Base-by-base conservation (phyloP, 345 rosid genomes). In the Pseudoturritis turrita region DNA sequence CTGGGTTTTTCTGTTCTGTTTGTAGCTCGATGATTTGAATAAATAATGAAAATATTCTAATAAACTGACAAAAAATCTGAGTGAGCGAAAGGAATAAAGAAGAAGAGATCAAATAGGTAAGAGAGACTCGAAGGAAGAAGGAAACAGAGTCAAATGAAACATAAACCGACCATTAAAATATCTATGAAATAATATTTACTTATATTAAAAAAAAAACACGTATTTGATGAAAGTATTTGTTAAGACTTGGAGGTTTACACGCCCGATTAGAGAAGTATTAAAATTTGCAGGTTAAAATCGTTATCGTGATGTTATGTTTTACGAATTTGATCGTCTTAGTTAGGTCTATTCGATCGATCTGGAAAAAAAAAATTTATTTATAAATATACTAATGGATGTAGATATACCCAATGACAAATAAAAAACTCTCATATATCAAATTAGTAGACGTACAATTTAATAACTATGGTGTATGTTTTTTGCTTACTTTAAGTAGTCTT, bases 61-160 rank as follows among this genome's bases (percentile, higher is more conserved):
- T 37, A 19, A 45, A 26, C 7, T 49, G 43, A 37, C 19, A 57
- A n/a, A 65, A 54, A 43, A 73, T 65, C n/a, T 56, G 52, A 73
- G 60, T 73, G 44, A 18, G 9, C 0, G 23, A 44, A 44, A n/a
- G 11, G 28, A 51, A 28, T 28, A 50, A 51, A 52, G 61, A 73
- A 65, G 71, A 73, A 46, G 59, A 73, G 29, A 73, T 72, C 77
- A 63, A 72, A 54, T 44, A 33, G 70, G 57, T 44, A 53, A 52
- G 15, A 44, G 63, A 62, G 63, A 62, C 28, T 15, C n/a, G 36
- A 22, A 36, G 14, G 23, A 51, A 51, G 55, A 35, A 55, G 13
- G 59, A 56, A 73, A 55, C 50, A 73, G 58, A 55, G 50, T 54
- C 64, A 64, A 72, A 64, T 25, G n/a, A 63, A 64, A 73, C 50